Base-by-base conservation (phyloP, 768 basidiomycete genomes). In the Phylloporus sp. region DNA sequence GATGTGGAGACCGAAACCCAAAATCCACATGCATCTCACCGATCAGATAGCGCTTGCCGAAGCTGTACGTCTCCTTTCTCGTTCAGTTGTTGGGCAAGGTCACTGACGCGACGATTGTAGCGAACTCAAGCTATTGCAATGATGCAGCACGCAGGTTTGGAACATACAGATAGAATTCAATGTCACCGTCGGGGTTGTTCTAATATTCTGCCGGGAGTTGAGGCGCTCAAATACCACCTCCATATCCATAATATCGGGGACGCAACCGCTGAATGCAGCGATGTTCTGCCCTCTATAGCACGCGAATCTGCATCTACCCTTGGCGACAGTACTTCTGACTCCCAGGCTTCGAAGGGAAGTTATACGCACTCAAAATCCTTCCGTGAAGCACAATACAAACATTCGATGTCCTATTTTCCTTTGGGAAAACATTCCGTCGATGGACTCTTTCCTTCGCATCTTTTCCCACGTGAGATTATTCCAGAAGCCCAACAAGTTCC, bases 181-280 rank as follows among this genome's bases (percentile, higher is more conserved):
- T 82, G 80, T 57, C 71, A 69, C 23, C 73, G 78, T 32, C 61
- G 69, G 29, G 77, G 72, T 27, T 82, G 81, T 59, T 56, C 57
- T 13, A 73, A 80, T 63, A 67, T 71, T 8, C 59, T 82, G 20
- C 62, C 65, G 6, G 67, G 70, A 45, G 69, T 73, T 48, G 72
- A 72, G 55, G 74, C 76, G 18, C 70, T 82, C 44, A 74, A 74
- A 57, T 78, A 71, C 58, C 81, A 81, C 58, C 63, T 81, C 20
- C 79, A 82, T 56, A 78, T 82, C 43, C 81, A 82, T 61, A 76
- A 80, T 55, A 74, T 82, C 28, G 69, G 73, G 28, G 76, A 79
- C 47, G 24, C 11, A 7, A 34, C 41, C 28, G 5, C 32, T 15
- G 20, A 13, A 47, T 16, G 28, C 27, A n/a, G 18, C 12, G 24